Conservation (phyloP, 1,139 yeast species). For the Suhomyces taliae region DNA sequence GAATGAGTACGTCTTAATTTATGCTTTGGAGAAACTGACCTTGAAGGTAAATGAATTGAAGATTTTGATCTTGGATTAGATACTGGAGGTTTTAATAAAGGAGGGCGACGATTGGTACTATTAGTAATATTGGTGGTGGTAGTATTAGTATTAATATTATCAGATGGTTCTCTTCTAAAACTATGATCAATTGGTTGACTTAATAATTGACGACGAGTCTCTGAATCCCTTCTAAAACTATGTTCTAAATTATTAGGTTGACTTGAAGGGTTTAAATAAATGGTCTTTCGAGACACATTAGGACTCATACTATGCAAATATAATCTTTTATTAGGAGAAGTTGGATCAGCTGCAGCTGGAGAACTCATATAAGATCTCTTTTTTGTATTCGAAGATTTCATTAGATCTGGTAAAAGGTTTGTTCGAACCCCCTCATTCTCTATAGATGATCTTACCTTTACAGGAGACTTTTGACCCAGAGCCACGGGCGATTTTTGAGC, state of each 20-base stretch:
- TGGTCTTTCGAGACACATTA: constrained; percentile 35
- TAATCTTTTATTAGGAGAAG: constrained; percentile 33
- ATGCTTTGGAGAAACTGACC: constrained; percentile 19
- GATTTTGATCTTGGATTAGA: constrained; percentile 24
- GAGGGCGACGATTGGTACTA: constrained; percentile 14
- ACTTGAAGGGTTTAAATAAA: constrained; percentile 17
- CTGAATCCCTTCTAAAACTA: neutral
- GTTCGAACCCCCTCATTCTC: constrained; percentile 8
- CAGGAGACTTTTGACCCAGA: neutral
- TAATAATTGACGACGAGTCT: neutral
- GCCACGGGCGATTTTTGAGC: constrained; percentile 2
- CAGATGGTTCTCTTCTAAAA: too few relatives aligned
- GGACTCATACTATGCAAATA: constrained; percentile 45
- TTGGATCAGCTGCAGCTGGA: constrained; percentile 11
- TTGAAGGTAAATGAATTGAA: constrained; percentile 16
- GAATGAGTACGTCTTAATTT: constrained; percentile 41
- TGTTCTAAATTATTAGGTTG: neutral
- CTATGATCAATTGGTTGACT: too few relatives aligned
- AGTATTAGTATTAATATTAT: too few relatives aligned
- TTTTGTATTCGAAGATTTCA: constrained; percentile 6
- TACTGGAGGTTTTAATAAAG: constrained; percentile 15
- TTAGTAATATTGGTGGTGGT: neutral
- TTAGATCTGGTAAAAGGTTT: constrained; percentile 7
- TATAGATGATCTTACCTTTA: neutral
- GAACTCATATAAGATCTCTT: constrained; percentile 11